Evolutionary conservation across 2,329 filamentous ascomycete species (phyloP).

Genomic region (Aspergillus luchuensis): DNA sequence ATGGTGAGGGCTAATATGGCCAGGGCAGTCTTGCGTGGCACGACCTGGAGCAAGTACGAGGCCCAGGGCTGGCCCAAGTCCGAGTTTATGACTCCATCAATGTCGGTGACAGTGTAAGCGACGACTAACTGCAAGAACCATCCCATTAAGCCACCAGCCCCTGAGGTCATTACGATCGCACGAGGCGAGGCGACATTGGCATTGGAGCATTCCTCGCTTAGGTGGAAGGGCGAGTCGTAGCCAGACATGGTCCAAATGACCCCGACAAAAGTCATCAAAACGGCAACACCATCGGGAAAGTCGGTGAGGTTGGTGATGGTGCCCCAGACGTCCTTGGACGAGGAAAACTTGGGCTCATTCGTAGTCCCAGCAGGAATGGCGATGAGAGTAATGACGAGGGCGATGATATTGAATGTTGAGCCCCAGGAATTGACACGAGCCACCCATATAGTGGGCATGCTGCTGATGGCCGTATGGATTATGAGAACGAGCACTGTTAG

Average conservation of each 20-base stretch:
- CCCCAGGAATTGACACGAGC: slow-evolving; percentile 70
- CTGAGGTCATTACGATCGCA: slow-evolving; percentile 70
- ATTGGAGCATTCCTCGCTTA: slow-evolving; percentile 75
- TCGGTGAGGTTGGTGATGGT: slow-evolving; percentile 67
- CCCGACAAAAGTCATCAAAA: slow-evolving; percentile 71
- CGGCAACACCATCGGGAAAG: slow-evolving; percentile 66
- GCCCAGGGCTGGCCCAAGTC: slow-evolving; percentile 71
- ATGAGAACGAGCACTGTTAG: slow-evolving; percentile 68
- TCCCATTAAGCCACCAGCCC: slow-evolving; percentile 66
- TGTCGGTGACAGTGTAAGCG: slow-evolving; percentile 70
- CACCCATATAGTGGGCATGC: slow-evolving; percentile 70
- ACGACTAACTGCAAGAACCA: slow-evolving; percentile 75
- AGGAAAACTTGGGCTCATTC: slow-evolving; percentile 60
- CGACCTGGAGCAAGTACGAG: slow-evolving; percentile 67
- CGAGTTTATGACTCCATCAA: slow-evolving; percentile 59
- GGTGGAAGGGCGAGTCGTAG: slow-evolving; percentile 70
- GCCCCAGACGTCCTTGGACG: slow-evolving; percentile 64
- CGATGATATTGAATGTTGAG: slow-evolving; percentile 70
- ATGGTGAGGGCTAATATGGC: slow-evolving; percentile 68
- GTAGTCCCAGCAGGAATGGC: slow-evolving; percentile 65
- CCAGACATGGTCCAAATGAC: slow-evolving; percentile 71
- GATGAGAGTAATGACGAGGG: slow-evolving; percentile 66
- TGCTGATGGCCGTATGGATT: slow-evolving; percentile 67
- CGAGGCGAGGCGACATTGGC: slow-evolving; percentile 69
- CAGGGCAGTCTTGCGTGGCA: slow-evolving; percentile 62